These are phyloP conservation scores for Agaricus blazei DNA, from an alignment of 768 basidiomycete species.

Conservation along the genomic window DNA sequence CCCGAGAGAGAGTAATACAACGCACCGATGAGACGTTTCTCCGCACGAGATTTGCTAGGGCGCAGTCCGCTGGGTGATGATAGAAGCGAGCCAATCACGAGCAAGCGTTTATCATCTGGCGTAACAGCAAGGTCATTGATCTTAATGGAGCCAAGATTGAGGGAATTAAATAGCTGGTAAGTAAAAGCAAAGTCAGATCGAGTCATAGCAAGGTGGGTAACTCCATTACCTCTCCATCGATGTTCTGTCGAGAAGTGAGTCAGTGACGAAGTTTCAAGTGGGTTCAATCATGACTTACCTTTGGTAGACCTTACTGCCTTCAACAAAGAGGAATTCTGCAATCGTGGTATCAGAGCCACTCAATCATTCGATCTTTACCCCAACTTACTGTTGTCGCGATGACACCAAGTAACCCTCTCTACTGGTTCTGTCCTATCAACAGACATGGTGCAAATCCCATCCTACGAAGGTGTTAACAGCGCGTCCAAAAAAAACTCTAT, in stretches of 20 bases:
- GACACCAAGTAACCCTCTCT: constrained; percentile 67
- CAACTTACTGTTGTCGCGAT: constrained; percentile 49
- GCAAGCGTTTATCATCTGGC: constrained; percentile 55
- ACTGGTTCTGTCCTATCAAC: constrained; percentile 53
- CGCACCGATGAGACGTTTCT: constrained; percentile 71
- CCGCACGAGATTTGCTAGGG: constrained; percentile 63
- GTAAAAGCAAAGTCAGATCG: background rate
- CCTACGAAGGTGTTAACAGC: constrained; percentile 28
- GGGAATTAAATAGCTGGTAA: constrained; percentile 45
- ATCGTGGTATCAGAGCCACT: background rate
- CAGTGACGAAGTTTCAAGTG: background rate
- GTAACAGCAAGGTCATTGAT: constrained; percentile 70
- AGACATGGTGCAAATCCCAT: constrained; percentile 63
- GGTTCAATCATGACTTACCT: constrained; percentile 27
- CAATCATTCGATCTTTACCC: background rate
- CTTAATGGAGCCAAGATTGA: constrained; percentile 56
- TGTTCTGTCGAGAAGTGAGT: constrained; percentile 32
- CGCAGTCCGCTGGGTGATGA: constrained; percentile 56
- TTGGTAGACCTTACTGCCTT: constrained; percentile 56
- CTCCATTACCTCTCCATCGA: constrained; percentile 46
- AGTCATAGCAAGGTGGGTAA: background rate
- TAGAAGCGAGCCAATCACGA: constrained; percentile 67
- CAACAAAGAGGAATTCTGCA: constrained; percentile 67
- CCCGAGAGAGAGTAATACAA: constrained; percentile 14
- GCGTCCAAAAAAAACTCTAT: background rate